Base-by-base conservation (phyloP, 106 monocot species). In the Allium cepa region DNA sequence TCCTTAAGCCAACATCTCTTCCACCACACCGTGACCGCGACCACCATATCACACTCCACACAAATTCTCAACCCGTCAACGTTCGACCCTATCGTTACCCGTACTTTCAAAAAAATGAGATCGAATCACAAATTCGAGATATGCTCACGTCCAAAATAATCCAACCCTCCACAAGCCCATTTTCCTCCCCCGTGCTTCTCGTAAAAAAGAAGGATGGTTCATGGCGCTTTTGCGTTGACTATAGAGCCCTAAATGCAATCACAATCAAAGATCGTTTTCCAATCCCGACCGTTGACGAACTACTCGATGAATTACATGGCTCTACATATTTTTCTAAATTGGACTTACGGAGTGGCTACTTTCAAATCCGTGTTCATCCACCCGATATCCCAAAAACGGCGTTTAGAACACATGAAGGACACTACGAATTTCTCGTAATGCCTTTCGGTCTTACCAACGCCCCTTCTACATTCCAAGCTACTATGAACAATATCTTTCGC, bases 171-270 rank as follows among this genome's bases (percentile, higher is more conserved):
- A 10, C 11, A 7, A 8, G 58, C 16, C 47, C 65, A 14, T 47
- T 13, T 16, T 10, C 36, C 7, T 66, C 47, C 13, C 65, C 48
- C 3, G 47, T 66, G 1, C 15, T 66, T 10, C 47, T 66, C 13
- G 47, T 66, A 7, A 66, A 66, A 17, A 66, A 66, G 10, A 6
- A 45, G 11, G 7, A 66, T 49, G 48, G 46, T 14, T 49, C 0
- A 7, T 66, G 65, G 14, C 13, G 65, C 14, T 4, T 66, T 9
- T 66, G 65, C 65, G 50, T 66, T 63, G 62, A 63, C 46, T 63
- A 26, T 63, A 63, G 62, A 13, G 18, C 7, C 10, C 62, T 63
- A 7, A 66, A 66, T 17, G 15, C 6, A 3, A 7, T 49, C 11
- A 66, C 47, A 0, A 16, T 66, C 7, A 46, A 66, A 49, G 65